Conservation (phyloP, 352 stramenopile genomes). For the Achlya hypogyna region DNA sequence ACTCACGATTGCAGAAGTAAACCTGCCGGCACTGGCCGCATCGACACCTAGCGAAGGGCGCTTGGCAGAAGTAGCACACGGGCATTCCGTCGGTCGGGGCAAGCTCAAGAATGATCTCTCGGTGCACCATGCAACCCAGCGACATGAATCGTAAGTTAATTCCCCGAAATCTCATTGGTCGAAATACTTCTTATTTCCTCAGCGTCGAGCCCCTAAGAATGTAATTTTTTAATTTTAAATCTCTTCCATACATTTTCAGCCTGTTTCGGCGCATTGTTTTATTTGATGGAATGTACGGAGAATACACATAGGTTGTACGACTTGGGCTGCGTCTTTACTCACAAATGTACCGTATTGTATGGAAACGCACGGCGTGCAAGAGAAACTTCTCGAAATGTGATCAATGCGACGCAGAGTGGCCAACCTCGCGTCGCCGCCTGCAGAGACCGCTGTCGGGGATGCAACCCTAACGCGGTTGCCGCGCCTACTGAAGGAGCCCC, state of each 20-base stretch:
- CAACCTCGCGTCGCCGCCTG: too few relatives aligned
- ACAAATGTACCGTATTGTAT: too few relatives aligned
- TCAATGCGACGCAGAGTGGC: too few relatives aligned
- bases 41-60: slow-evolving; percentile 1
- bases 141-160: not conserved
- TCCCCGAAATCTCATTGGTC: not conserved
- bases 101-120: not conserved
- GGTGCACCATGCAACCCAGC: not conserved
- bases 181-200: not conserved
- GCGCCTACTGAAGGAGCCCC: too few relatives aligned
- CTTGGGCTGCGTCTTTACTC: too few relatives aligned
- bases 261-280: not conserved
- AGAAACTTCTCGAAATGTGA: not conserved
- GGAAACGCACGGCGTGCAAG: not conserved
- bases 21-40: slow-evolving; percentile 59
- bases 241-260: not conserved
- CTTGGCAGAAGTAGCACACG: not conserved
- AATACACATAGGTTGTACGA: too few relatives aligned
- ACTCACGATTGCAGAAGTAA: slow-evolving; percentile 72
- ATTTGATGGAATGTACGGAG: not conserved
- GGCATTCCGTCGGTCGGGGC: not conserved
- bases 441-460: too few relatives aligned
- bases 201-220: not conserved
- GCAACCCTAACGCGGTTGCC: too few relatives aligned
- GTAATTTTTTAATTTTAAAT: not conserved